Base-by-base conservation (phyloP, 768 basidiomycete genomes). In the Mycena vulgaris region DNA sequence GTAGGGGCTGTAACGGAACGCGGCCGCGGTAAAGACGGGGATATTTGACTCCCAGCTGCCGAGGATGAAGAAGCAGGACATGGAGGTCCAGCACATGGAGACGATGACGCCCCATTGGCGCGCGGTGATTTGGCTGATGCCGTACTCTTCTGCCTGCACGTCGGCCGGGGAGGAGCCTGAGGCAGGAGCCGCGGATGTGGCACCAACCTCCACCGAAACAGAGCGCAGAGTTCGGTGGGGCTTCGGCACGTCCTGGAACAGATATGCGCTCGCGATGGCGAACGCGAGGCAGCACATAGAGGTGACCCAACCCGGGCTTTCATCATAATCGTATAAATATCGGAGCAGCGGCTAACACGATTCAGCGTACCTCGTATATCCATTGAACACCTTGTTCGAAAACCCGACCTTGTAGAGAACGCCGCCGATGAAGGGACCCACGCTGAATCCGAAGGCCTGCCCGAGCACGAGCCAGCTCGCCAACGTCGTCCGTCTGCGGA, bases 21-120 rank as follows among this genome's bases (percentile, higher is more conserved):
- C 74, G 17, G 79, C 35, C 21, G 68, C 82, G 42, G 84, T 81
- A 74, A 83, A 88, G 49, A 89, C 81, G 47, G 88, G 88, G 49
- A 89, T 85, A 78, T 89, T 89, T 33, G 86, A 81, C 74, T 89
- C 88, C 89, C 88, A 89, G 14, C 86, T 83, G 17, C 87, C 87
- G 62, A 90, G 84, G 75, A 89, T 80, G 77, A 89, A 88, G 80
- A 89, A 90, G 78, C 85, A 88, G n/a, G 85, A 81, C 88, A 89
- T 89, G 21, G 87, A 84, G 69, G 85, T 86, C 87, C 89, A 89
- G 76, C 87, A 89, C 86, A 89, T 88, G 57, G 84, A 86, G 39
- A 78, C 70, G 23, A 84, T 80, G 58, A 87, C 85, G 37, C 86
- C 87, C 83, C 85, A 88, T 63, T 87, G 86, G 0, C 25, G 23